A percentile compares a stretch with the other conserved stretches of the same genome.
These are phyloP conservation scores for Starmera quercuum DNA, from an alignment of 805 yeast genomes.

Conservation along the genomic window DNA sequence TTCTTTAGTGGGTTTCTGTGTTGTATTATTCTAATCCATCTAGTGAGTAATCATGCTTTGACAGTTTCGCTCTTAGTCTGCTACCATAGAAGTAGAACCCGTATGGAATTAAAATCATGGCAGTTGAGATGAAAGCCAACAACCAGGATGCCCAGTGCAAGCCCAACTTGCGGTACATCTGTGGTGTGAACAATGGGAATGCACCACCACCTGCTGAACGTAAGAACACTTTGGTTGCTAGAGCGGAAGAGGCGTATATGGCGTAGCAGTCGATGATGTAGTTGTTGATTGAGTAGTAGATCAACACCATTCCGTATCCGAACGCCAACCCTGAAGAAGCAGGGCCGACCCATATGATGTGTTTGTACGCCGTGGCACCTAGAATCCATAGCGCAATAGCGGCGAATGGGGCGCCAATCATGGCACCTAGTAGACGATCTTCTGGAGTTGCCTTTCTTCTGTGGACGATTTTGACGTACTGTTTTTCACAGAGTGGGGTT, in stretches of 20 bases:
- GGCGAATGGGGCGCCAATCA: conserved; percentile 78
- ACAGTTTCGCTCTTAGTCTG: conserved; percentile 50
- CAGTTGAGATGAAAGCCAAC: conserved; percentile 68
- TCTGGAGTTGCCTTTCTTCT: conserved; percentile 65
- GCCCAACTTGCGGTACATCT: conserved; percentile 70
- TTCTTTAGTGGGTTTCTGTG: background rate
- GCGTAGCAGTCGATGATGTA: conserved; percentile 89
- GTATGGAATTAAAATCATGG: conserved; percentile 69
- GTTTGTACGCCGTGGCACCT: conserved; percentile 71
- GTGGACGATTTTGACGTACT: conserved; percentile 44
- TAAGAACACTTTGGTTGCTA: conserved; percentile 74
- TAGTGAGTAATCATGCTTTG: conserved; percentile 56
- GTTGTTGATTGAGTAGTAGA: conserved; percentile 70
- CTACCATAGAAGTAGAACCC: conserved; percentile 65
- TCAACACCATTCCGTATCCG: conserved; percentile 71
- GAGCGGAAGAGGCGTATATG: conserved; percentile 70
- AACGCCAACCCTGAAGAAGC: conserved; percentile 72
- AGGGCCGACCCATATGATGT: conserved; percentile 74
- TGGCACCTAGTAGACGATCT: conserved; percentile 73
- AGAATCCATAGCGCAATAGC: conserved; percentile 72
- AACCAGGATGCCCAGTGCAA: conserved; percentile 78
- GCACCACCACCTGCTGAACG: conserved; percentile 86
- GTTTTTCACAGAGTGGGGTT: conserved; percentile 68
- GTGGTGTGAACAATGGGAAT: conserved; percentile 73
- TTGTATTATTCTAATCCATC: conserved; percentile 6